Base-by-base conservation (phyloP, 345 rosid genomes). In the Lepidium aucheri region DNA sequence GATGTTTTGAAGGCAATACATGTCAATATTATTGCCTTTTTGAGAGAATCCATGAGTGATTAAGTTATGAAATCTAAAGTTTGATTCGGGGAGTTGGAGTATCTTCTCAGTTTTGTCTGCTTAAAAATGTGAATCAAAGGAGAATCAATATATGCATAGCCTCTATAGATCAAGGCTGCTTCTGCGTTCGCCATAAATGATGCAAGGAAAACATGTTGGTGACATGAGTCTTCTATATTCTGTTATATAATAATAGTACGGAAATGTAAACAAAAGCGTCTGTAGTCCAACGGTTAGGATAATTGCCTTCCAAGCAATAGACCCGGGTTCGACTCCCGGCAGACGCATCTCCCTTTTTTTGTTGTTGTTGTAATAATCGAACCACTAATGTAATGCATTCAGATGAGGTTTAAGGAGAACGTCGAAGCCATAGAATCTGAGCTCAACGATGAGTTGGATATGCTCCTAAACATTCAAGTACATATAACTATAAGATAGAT, bases 251-350 rank as follows among this genome's bases (percentile, higher is more conserved):
- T n/a, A n/a, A n/a, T n/a, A n/a, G n/a, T 10, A 11, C 11, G 8
- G 11, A 46, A 5, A 0, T 20, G 8, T 2, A 2, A 3, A 1
- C 5, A 28, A 51, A 51, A 65, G 79, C 75, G 75, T 75, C 56
- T 76, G 79, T 76, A 76, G 76, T 76, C 76, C 76, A 71, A 76
- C 79, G 73, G 79, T 71, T 74, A 88, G 88, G 91, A 88, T 86
- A 84, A 80, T 86, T 82, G 88, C 84, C 95, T 83, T 84, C 92
- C 87, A 84, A 86, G 81, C 82, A 86, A 86, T 84, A 88, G 86
- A 83, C 82, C 88, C 86, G 86, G 92, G 86, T 84, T 85, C 90
- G 93, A 86, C 89, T 86, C 86, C 89, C 85, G 94, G 89, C 86
- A 83, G 63, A 85, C 89, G 84, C 90, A 86, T n/a, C n/a, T n/a